Conservation (phyloP, 305 asterid genomes). For the Withania somnifera region DNA sequence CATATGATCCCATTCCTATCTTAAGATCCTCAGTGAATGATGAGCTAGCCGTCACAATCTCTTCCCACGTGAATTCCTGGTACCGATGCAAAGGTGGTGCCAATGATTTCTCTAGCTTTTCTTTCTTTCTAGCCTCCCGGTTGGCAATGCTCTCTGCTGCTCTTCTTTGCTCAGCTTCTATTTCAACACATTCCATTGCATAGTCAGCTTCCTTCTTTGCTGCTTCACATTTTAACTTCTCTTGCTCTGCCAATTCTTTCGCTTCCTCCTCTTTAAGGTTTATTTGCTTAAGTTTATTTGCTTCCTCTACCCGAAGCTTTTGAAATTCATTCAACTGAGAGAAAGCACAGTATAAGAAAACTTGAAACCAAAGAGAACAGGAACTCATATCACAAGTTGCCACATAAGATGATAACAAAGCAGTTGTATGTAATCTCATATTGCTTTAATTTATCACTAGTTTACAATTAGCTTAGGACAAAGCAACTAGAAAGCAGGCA, state of each 20-base stretch:
- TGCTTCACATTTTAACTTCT: conserved; percentile 12
- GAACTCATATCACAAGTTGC: not conserved
- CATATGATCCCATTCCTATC: conserved; percentile 32
- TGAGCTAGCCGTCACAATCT: conserved; percentile 19
- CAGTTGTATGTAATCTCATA: not conserved
- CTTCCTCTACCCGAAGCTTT: conserved; percentile 17
- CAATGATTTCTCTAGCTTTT: conserved; percentile 12
- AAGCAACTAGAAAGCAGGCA: not conserved
- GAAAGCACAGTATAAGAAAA: not conserved
- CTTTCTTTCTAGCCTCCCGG: conserved; percentile 1
- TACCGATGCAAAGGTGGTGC: not conserved
- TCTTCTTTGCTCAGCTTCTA: conserved; percentile 7
- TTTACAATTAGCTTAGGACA: not conserved
- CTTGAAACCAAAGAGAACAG: not conserved
- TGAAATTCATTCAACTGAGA: conserved; percentile 23
- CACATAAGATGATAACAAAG: not conserved
- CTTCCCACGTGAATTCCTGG: conserved; percentile 29
- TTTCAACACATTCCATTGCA: conserved; percentile 15
- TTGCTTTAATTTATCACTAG: not conserved
- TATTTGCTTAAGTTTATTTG: conserved; percentile 15
- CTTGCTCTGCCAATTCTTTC: conserved; percentile 18
- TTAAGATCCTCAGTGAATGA: conserved; percentile 18
- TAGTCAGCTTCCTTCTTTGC: conserved; percentile 17
- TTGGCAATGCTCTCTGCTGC: conserved; percentile 14
- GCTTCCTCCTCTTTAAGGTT: conserved; percentile 24